Percentiles rank a stretch among this genome's conserved stretches.
phyloP scores from a whole-genome alignment of 345 rosid species.

The Linum trigynum region DNA sequence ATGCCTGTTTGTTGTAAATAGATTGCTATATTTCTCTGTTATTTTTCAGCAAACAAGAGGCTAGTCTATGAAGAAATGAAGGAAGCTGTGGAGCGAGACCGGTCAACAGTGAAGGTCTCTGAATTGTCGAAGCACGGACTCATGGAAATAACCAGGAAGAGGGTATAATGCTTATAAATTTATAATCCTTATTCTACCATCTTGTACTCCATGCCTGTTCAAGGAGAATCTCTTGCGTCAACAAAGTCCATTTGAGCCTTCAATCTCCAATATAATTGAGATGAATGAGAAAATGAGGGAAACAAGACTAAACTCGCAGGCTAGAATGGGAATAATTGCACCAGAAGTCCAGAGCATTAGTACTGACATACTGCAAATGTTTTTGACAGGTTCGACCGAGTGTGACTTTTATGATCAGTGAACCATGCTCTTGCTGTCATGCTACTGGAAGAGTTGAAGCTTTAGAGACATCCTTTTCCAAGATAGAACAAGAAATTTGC shows the following conservation, averaged over 20 bases:
- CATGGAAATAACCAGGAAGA: conserved; percentile 96
- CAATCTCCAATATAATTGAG: not conserved
- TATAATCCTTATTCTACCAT: too few relatives aligned
- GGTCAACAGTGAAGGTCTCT: conserved; percentile 83
- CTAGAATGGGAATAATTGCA: not conserved
- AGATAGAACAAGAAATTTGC: conserved; percentile 89
- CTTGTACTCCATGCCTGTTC: too few relatives aligned
- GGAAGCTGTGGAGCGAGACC: conserved; percentile 81
- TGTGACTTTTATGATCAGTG: conserved; percentile 91
- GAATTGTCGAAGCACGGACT: conserved; percentile 93
- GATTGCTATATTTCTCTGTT: not conserved
- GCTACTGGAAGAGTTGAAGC: conserved; percentile 98
- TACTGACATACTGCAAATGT: not conserved
- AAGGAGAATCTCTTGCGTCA: not conserved
- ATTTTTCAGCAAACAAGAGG: conserved; percentile 75
- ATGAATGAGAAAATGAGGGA: too few relatives aligned
- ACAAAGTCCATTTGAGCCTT: not conserved
- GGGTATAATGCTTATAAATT: conserved; percentile 39
- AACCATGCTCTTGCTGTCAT: conserved; percentile 87
- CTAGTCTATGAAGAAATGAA: conserved; percentile 86
- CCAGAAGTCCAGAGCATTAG: not conserved
- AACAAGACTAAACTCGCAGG: not conserved
- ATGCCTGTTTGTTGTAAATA: not conserved
- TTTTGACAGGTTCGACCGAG: conserved; percentile 86
- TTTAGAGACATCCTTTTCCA: conserved; percentile 82